Base-by-base conservation (phyloP, 768 basidiomycete genomes). In the Royoungia palumana region DNA sequence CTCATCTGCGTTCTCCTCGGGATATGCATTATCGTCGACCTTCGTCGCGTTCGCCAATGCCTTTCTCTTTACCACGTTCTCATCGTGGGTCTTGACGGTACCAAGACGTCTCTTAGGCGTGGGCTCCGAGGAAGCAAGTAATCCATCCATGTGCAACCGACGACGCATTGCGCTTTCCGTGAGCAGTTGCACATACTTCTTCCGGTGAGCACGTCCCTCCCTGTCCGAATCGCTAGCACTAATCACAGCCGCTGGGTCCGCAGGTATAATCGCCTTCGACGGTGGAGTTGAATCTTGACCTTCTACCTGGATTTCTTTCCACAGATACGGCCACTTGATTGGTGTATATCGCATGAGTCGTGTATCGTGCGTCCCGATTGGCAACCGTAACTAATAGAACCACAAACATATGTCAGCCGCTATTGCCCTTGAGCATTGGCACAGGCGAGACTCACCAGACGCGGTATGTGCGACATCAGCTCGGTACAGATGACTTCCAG, bases 401-500 rank as follows among this genome's bases (percentile, higher is more conserved):
- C 19, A 37, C 30, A 13, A 30, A 7, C 11, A 14, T 2, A 7
- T 21, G 27, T 61, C 48, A 55, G 47, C 46, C 46, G 12, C 35
- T 8, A 2, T 35, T 11, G 10, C 24, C 36, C 13, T 10, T 3
- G 0, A 21, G n/a, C 3, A 27, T 28, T 5, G 27, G 2, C 11
- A 11, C 27, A 36, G 16, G n/a, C 1, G 32, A 16, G 14, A 57
- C 60, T 5, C 20, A 59, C 60, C 57, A 63, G 41, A 4, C 48
- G 49, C 24, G 60, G 46, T 14, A 57, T 16, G 11, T 44, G 24
- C 40, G 62, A 2, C 16, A 11, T 9, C 46, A 61, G 22, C 21
- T 43, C 54, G 5, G 59, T 55, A 34, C 34, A 48, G 30, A 61
- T 61, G 38, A 63, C 62, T 50, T 58, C 52, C 27, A 63, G 22